Percentiles rank a stretch among this genome's conserved stretches.
phyloP scores from a whole-genome alignment of 805 yeast genomes.

The Ogataea ganodermae region DNA sequence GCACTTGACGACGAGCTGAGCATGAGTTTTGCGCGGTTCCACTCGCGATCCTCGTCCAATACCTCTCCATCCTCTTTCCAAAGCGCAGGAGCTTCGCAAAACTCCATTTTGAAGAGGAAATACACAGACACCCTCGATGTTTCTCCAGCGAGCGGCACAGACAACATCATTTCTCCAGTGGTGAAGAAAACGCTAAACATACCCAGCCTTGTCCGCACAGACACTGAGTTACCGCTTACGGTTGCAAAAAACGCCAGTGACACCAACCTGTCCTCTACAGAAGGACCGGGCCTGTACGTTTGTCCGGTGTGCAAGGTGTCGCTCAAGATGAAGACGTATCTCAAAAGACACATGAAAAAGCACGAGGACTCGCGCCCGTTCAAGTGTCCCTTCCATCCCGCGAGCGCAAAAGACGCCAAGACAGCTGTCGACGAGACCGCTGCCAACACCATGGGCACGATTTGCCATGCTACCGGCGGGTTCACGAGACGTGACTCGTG shows the following conservation, averaged over 20 bases:
- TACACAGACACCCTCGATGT: not conserved
- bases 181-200: not conserved
- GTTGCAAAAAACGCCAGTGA: not conserved
- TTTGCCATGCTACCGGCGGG: constrained; percentile 60
- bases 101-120: constrained; percentile 12
- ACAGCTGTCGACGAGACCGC: constrained; percentile 12
- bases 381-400: constrained; percentile 51
- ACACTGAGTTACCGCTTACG: not conserved
- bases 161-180: not conserved
- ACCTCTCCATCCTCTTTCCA: constrained; percentile 7
- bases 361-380: constrained; percentile 54
- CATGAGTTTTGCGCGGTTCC: constrained; percentile 18
- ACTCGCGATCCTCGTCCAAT: not conserved
- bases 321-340: constrained; percentile 54
- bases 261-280: not conserved
- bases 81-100: constrained; percentile 3
- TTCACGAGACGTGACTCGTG: constrained; percentile 62
- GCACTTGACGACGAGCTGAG: constrained; percentile 29
- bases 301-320: constrained; percentile 52
- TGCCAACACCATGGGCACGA: constrained; percentile 26
- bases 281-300: constrained; percentile 28
- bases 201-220: not conserved
- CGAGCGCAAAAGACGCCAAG: constrained; percentile 16
- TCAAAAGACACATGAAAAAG: constrained; percentile 57
- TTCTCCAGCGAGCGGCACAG: not conserved